Percentiles rank a stretch among this genome's conserved stretches.
Conservation (phyloP, 75 land plant species). For the Adiantum capillusveneris region DNA sequence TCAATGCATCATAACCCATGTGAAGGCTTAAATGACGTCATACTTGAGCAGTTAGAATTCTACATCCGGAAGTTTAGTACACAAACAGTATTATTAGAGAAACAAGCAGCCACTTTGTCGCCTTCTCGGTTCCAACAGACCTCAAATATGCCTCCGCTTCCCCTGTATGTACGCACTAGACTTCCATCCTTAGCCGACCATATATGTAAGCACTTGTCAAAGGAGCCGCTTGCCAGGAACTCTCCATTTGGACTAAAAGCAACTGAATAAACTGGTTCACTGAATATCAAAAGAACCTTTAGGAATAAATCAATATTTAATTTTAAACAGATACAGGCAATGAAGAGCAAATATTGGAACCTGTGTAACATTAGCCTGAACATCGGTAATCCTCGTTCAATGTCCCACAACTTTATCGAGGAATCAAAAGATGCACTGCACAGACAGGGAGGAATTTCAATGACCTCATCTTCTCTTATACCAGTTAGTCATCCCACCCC, state of each 20-base stretch:
- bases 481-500: too few species aligned
- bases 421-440: conserved; percentile 98
- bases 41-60: too few species aligned
- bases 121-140: conserved; percentile 98
- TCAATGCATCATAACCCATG: too few species aligned
- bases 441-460: background rate
- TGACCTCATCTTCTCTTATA: too few species aligned
- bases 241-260: conserved; percentile 94
- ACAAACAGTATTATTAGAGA: conserved; percentile 75
- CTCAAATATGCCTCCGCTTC: conserved; percentile 90
- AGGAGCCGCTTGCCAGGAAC: conserved; percentile 89
- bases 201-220: conserved; percentile 77
- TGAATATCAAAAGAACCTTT: too few species aligned
- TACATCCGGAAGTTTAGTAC: conserved; percentile 87
- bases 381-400: conserved; percentile 64
- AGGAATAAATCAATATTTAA: too few species aligned
- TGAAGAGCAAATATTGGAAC: conserved; percentile 45
- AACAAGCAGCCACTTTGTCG: conserved; percentile 92
- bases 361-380: conserved; percentile 76
- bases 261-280: conserved; percentile 91
- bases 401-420: conserved; percentile 91
- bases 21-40: too few species aligned
- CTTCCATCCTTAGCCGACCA: conserved; percentile 91
- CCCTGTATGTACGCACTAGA: conserved; percentile 77
- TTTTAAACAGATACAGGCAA: too few species aligned